phyloP scores from a whole-genome alignment of 352 stramenopile species.

The Pythium rhizo-oryzae region DNA sequence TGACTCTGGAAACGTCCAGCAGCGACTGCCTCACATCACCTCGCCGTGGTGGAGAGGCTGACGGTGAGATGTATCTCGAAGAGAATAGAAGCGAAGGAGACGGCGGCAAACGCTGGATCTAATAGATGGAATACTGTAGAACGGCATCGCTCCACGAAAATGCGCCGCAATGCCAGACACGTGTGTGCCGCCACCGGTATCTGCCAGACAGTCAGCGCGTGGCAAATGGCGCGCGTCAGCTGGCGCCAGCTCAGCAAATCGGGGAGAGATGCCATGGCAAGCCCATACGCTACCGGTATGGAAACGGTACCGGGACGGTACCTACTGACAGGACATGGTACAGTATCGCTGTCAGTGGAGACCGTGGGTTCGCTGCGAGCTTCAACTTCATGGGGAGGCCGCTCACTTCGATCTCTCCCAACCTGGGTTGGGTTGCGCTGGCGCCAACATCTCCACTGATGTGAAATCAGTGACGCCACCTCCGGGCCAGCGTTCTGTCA shows the following conservation, averaged over 20 bases:
- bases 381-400: neutral
- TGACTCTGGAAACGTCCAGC: constrained; percentile 1
- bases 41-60: neutral
- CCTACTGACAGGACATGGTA: no score
- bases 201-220: neutral
- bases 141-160: no score
- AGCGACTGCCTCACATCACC: neutral
- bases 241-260: neutral
- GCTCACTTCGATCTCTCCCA: neutral
- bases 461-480: no score
- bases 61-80: no score
- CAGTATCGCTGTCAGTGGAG: neutral
- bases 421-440: no score
- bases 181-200: neutral
- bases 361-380: neutral
- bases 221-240: neutral
- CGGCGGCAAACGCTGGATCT: no score
- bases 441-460: no score
- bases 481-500: no score
- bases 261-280: neutral
- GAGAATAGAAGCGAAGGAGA: no score
- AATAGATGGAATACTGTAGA: no score
- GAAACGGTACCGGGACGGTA: no score
- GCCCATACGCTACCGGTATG: constrained; percentile 4
- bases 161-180: neutral